Conservation (phyloP, 768 basidiomycete genomes). For the Peribolospora kevripleyi region DNA sequence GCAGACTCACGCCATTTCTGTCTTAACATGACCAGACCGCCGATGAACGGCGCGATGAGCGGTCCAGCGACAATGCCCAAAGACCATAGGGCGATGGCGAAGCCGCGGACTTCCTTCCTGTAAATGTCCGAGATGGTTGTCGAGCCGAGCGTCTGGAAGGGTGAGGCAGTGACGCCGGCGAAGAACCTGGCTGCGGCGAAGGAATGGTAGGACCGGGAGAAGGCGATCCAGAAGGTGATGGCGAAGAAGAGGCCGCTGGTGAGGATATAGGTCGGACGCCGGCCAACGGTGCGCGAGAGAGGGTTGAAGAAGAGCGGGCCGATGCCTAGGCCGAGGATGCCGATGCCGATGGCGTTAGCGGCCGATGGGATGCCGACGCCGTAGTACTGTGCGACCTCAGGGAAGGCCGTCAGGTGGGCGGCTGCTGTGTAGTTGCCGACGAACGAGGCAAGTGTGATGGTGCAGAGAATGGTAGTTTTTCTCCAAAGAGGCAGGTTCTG, state of each 20-base stretch:
- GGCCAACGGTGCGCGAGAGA: constrained; percentile 8
- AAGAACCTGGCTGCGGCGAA: constrained; percentile 11
- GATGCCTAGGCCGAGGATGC: constrained; percentile 12
- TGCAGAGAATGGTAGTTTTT: no score
- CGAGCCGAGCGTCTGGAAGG: constrained; percentile 11
- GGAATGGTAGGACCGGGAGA: constrained; percentile 4
- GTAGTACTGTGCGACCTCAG: no score
- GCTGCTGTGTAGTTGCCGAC: no score
- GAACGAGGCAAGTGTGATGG: no score
- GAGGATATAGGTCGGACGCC: constrained; percentile 11
- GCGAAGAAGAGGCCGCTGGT: constrained; percentile 11
- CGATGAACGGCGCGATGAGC: constrained; percentile 11
- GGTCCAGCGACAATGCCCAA: constrained; percentile 10
- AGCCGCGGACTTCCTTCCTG: constrained; percentile 10
- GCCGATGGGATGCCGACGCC: no score
- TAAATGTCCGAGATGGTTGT: constrained; percentile 13
- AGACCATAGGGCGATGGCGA: constrained; percentile 10
- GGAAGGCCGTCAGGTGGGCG: no score
- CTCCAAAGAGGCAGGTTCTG: no score
- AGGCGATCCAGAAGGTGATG: constrained; percentile 11
- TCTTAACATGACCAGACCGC: constrained; percentile 10
- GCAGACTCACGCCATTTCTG: not conserved
- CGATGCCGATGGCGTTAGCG: constrained; percentile 10
- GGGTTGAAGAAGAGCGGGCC: constrained; percentile 14
- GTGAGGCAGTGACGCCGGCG: constrained; percentile 7